A percentile compares a stretch with the other conserved stretches of the same genome.
Conservation (phyloP, 768 basidiomycete genomes). For the Tulasnella sp. region DNA sequence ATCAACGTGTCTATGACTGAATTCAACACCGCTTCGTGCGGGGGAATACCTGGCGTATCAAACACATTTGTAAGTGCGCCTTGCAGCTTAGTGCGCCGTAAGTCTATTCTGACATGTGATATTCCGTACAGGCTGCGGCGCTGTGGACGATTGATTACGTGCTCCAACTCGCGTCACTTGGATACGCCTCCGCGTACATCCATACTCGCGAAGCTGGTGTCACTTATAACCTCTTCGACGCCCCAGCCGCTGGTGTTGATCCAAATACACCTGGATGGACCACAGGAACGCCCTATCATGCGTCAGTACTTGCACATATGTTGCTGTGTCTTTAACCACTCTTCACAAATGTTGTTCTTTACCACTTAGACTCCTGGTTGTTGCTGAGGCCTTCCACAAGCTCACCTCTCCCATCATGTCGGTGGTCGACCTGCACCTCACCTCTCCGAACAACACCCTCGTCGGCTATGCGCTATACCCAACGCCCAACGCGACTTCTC, state of each 20-base stretch:
- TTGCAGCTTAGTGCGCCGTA: not conserved
- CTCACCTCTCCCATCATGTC: not conserved
- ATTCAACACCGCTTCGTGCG: constrained; percentile 19
- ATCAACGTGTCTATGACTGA: constrained; percentile 17
- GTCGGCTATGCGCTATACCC: constrained; percentile 19
- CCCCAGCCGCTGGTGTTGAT: constrained; percentile 8
- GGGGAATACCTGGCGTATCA: constrained; percentile 14
- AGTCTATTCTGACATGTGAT: not conserved
- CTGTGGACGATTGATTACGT: constrained; percentile 19
- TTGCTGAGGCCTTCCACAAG: constrained; percentile 17
- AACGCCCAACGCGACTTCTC: not conserved
- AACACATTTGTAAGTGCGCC: constrained; percentile 16
- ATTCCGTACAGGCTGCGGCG: constrained; percentile 4
- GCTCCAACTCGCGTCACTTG: constrained; percentile 15
- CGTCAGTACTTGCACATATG: not conserved
- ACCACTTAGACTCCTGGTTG: constrained; percentile 4
- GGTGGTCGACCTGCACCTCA: constrained; percentile 14
- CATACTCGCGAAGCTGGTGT: constrained; percentile 20
- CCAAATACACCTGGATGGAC: constrained; percentile 14
- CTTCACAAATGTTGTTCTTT: no score
- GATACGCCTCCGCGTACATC: constrained; percentile 16
- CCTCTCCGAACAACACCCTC: constrained; percentile 2
- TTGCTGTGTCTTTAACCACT: no score
- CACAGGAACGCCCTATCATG: constrained; percentile 17
- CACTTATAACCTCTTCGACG: constrained; percentile 19